Base-by-base conservation (phyloP, 139 green algal species). In the Pleodorina starrii region DNA sequence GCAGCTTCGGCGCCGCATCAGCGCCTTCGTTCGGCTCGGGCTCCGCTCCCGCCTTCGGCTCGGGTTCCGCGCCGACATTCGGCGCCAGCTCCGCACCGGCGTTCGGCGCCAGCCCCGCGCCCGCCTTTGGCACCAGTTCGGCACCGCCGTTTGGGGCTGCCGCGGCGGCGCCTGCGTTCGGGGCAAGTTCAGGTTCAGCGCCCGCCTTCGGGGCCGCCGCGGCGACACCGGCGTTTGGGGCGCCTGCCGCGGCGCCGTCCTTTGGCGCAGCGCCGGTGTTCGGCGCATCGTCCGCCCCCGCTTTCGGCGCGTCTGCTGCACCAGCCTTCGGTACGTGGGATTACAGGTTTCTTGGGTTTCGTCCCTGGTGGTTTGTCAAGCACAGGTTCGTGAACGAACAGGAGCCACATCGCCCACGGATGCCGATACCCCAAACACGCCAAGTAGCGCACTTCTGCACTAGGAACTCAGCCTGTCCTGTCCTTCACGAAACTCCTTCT, bases 281-380 rank as follows among this genome's bases (percentile, higher is more conserved):
- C 72, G 72, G 72, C 40, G 42, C 42, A 10, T 17, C 72, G 19
- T 50, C 27, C 74, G 74, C 74, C 10, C 74, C 74, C 48, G 29
- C 74, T 19, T 82, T 82, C 51, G 77, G 77, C 35, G 77, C n/a
- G 29, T 44, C 75, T 1, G 27, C 75, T n/a, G n/a, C 75, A 44
- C 77, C 51, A 32, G 77, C 77, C 1, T 73, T 85, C 32, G 50
- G 51, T 85, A 40, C 46, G 69, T n/a, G 38, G 3, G 16, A 77
- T 69, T 69, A 10, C n/a, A n/a, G n/a, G n/a, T n/a, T n/a, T n/a
- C n/a, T n/a, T n/a, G n/a, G n/a, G n/a, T n/a, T n/a, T n/a, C n/a
- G n/a, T n/a, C n/a, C n/a, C n/a, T n/a, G n/a, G n/a, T n/a, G n/a
- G n/a, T n/a, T n/a, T n/a, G n/a, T n/a, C n/a, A n/a, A n/a, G n/a